A percentile compares a stretch with the other conserved stretches of the same genome.
Evolutionary conservation across 2,329 filamentous ascomycete genomes (phyloP).

Genomic region (Xylaria sp.): DNA sequence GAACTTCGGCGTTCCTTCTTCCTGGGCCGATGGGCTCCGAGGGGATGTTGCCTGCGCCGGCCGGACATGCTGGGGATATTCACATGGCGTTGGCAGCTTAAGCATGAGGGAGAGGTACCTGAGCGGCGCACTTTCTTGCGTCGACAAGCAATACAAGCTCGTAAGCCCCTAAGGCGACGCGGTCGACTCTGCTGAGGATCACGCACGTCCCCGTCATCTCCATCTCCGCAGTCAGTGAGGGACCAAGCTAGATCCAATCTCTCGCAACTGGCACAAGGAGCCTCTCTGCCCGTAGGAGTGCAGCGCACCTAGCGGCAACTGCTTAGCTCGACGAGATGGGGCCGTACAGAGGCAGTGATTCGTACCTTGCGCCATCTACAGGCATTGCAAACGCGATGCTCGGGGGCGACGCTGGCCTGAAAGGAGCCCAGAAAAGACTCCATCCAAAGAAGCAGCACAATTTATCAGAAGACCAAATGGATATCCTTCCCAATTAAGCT

Average conservation of each 20-base stretch:
- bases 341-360: not conserved
- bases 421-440: constrained; percentile 7
- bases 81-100: constrained; percentile 1
- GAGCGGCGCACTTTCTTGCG: constrained; percentile 2
- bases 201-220: not conserved
- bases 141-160: constrained; percentile 6
- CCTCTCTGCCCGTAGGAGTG: not conserved
- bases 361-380: constrained; percentile 17
- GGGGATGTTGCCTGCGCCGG: not conserved
- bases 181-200: not conserved
- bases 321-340: not conserved
- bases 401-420: not conserved
- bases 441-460: not conserved
- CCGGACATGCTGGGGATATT: not conserved
- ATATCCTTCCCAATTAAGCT: not conserved
- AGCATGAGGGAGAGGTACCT: constrained; percentile 4
- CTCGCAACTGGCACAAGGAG: not conserved
- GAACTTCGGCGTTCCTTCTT: not conserved
- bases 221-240: not conserved
- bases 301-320: not conserved
- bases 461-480: not conserved
- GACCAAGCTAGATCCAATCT: constrained; percentile 10
- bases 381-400: constrained; percentile 6
- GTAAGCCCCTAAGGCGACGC: not conserved
- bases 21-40: not conserved